phyloP scores from a whole-genome alignment of 805 yeast species.

The Candida broadrunensis region DNA sequence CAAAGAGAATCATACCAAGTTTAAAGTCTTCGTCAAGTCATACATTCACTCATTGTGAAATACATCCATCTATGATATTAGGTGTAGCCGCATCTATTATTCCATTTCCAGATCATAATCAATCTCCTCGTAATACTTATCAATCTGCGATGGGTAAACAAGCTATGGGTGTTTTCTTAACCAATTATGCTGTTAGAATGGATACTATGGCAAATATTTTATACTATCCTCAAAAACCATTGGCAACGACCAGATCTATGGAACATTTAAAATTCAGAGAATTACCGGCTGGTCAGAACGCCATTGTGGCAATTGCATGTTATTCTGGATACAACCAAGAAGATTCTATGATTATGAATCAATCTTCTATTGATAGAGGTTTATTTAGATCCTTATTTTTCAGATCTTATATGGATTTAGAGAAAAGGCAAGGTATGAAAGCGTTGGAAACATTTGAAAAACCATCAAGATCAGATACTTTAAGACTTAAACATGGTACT shows the following conservation, averaged over 20 bases:
- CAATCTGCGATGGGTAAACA: conserved; percentile 99
- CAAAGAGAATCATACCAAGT: conserved; percentile 79
- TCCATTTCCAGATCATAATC: conserved; percentile 99
- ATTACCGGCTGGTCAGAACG: conserved; percentile 98
- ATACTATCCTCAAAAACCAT: conserved; percentile 96
- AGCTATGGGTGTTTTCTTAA: conserved; percentile 98
- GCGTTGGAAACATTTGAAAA: conserved; percentile 97
- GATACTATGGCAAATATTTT: conserved; percentile 98
- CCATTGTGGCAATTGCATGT: conserved; percentile 96
- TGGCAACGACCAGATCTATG: conserved; percentile 98
- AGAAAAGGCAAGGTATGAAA: conserved; percentile 97
- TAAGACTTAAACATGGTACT: conserved; percentile 95
- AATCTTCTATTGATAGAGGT: conserved; percentile 95
- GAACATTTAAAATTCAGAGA: conserved; percentile 96
- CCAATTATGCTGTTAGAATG: conserved; percentile 96
- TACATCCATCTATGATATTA: conserved; percentile 97
- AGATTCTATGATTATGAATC: conserved; percentile 99
- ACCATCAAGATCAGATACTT: conserved; percentile 91
- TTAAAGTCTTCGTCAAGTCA: conserved; percentile 46
- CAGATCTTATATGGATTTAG: conserved; percentile 98
- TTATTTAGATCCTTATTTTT: conserved; percentile 92
- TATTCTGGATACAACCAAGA: conserved; percentile 99
- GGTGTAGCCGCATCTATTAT: conserved; percentile 98
- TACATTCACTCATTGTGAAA: conserved; percentile 97
- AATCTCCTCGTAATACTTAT: conserved; percentile 98